Base-by-base conservation (phyloP, 1,139 yeast species). In the Pichia sp. region DNA sequence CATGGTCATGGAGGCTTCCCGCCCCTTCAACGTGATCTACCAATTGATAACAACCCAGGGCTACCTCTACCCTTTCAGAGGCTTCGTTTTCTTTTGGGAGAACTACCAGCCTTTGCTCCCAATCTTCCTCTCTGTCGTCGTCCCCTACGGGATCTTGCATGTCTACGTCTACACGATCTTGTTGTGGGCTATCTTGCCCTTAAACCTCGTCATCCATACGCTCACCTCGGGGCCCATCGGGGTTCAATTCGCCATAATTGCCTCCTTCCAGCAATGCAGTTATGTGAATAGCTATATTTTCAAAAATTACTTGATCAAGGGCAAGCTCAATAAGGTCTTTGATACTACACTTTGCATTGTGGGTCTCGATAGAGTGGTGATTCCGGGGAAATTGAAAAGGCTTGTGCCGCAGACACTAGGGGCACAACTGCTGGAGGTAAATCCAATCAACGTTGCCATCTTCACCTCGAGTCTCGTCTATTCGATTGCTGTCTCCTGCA, bases 341-440 rank as follows among this genome's bases (percentile, higher is more conserved):
- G 67, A 65, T 48, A 52, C 53, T 6, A 58, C 65, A 7, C 47
- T 65, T 26, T 65, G 66, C 43, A 44, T 57, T 8, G 56, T 56
- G 21, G 66, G 66, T 0, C 52, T 62, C 34, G 63, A 62, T 42
- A 44, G 49, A 3, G 54, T 64, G 5, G 68, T 64, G 13, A 55
- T 62, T 16, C 66, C 67, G 0, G 69, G 68, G 5, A 66, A 62
- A 49, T 50, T 66, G 44, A 63, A 60, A 48, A 56, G 68, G 41
- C 55, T 62, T 5, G 66, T 65, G 8, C 58, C 58, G 2, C 59
- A 61, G 18, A 49, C 60, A 1, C 57, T 63, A 36, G 62, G 60
- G 5, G 63, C 65, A 28, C 50, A 46, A 37, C 31, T 50, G 48
- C 57, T 52, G 52, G 48, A 41, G 23, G 25, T 50, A 10, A 49